Conservation (phyloP, 225 moss, liverwort and hornwort species). For the Anthoceros angustus region DNA sequence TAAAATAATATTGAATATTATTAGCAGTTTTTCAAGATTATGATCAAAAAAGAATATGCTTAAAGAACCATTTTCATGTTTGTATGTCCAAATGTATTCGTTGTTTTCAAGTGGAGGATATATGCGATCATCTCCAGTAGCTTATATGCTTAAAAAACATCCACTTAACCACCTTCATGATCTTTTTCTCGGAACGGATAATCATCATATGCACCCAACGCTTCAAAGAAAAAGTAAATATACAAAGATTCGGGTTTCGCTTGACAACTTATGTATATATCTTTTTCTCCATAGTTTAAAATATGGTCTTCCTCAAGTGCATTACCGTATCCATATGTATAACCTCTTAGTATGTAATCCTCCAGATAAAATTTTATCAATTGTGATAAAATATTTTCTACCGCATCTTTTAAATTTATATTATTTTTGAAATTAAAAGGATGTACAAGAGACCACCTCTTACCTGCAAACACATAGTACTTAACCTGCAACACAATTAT, state of each 20-base stretch:
- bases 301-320: not conserved
- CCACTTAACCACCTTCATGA: not conserved
- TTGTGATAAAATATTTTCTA: not conserved
- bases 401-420: not conserved
- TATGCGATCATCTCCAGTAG: no score
- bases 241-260: not conserved
- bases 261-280: not conserved
- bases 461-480: not conserved
- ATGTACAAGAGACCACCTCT: not conserved
- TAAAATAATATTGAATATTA: no score
- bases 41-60: no score
- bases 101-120: no score
- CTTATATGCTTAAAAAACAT: not conserved
- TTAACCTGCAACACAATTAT: not conserved
- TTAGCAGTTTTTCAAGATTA: no score
- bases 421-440: not conserved
- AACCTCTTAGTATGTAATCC: constrained; percentile 1
- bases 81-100: no score
- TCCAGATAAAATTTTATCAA: not conserved
- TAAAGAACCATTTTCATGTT: no score
- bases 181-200: not conserved
- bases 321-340: not conserved
- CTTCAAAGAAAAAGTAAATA: not conserved
- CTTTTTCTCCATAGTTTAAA: not conserved
- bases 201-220: not conserved